Conservation (phyloP, 2,329 filamentous ascomycete species). For the Venturia oleaginea region DNA sequence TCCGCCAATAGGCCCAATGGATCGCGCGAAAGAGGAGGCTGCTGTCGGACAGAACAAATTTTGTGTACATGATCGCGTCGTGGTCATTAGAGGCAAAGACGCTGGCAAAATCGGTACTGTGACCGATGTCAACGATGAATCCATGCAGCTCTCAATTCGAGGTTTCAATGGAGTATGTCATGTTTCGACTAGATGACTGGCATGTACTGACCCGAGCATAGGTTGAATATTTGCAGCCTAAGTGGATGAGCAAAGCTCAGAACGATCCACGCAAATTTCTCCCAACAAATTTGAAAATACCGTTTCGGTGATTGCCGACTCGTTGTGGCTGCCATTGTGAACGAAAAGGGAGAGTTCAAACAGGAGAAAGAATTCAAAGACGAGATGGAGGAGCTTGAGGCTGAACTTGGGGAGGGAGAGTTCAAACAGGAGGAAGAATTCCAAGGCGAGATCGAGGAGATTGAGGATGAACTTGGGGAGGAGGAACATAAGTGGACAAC, state of each 20-base stretch:
- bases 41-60: conserved; percentile 18
- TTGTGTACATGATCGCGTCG: conserved; percentile 63
- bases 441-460: background rate
- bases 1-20: background rate
- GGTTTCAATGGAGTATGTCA: conserved; percentile 30
- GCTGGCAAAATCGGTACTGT: conserved; percentile 79
- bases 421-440: background rate
- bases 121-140: conserved; percentile 37
- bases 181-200: background rate
- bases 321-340: conserved; percentile 35
- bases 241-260: conserved; percentile 33
- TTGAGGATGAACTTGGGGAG: background rate
- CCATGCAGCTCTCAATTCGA: conserved; percentile 26
- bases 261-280: conserved; percentile 19
- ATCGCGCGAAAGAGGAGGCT: conserved; percentile 17
- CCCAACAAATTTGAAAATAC: conserved; percentile 47
- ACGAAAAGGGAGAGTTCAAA: conserved; percentile 1
- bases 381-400: background rate
- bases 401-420: background rate
- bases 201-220: conserved; percentile 15
- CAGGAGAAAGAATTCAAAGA: background rate
- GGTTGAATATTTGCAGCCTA: conserved; percentile 34
- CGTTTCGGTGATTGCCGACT: conserved; percentile 69
- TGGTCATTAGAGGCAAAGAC: conserved; percentile 67
- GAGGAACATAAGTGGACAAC: background rate